Evolutionary conservation across 2,329 filamentous ascomycete genomes (phyloP).

Genomic region (Pestalotiopsis sp.): DNA sequence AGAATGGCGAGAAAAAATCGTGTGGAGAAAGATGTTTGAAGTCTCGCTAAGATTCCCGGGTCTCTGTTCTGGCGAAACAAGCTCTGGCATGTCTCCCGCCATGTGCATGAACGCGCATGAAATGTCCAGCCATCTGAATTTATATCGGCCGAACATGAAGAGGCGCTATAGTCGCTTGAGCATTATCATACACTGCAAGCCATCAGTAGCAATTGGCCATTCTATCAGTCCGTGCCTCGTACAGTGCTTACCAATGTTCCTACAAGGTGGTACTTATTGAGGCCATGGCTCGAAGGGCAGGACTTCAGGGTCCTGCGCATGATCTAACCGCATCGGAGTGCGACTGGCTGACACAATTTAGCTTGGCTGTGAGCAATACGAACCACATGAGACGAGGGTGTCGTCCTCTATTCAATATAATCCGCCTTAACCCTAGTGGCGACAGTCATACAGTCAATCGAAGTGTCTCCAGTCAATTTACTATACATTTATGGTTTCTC

Average conservation of each 20-base stretch:
- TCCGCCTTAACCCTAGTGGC: not conserved
- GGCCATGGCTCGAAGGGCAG: not conserved
- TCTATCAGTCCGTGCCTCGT: not conserved
- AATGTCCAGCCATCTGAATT: not conserved
- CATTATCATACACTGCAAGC: not conserved
- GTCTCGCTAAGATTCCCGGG: not conserved
- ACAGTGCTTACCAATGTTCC: not conserved
- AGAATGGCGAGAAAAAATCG: not conserved
- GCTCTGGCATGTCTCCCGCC: not conserved
- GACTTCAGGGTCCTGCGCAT: slow-evolving; percentile 5
- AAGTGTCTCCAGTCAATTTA: not conserved
- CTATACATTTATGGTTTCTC: not conserved
- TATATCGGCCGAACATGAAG: not conserved
- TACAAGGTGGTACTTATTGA: not conserved
- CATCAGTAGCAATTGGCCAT: not conserved
- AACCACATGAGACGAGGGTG: not conserved
- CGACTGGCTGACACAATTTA: not conserved
- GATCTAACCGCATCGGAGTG: not conserved
- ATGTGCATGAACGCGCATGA: not conserved
- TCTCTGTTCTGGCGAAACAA: not conserved
- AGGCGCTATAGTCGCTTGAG: not conserved
- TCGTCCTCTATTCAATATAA: not conserved
- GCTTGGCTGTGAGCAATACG: slow-evolving; percentile 6
- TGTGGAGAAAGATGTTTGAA: not conserved
- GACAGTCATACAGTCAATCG: not conserved